Evolutionary conservation across 2,329 filamentous ascomycete genomes (phyloP).

Genomic region (Hymenotorrendiella dingleyae): DNA sequence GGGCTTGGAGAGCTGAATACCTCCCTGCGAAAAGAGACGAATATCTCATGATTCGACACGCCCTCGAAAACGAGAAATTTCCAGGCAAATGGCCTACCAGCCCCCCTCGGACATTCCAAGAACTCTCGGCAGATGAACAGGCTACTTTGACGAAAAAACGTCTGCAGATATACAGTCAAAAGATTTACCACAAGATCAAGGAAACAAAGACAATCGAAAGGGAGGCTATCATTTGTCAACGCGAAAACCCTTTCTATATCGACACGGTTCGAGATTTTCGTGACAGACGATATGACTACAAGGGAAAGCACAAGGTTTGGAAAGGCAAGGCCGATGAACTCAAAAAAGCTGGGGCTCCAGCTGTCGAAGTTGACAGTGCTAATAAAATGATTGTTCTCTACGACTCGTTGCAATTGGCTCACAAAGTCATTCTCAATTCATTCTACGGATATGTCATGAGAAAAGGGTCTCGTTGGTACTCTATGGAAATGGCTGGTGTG

Average conservation of each 20-base stretch:
- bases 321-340: conserved; percentile 90
- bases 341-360: conserved; percentile 72
- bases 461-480: conserved; percentile 98
- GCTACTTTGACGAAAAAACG: conserved; percentile 76
- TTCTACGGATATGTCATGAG: conserved; percentile 99
- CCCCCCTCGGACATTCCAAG: conserved; percentile 69
- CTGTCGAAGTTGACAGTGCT: conserved; percentile 77
- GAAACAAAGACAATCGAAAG: conserved; percentile 87
- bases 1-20: conserved; percentile 98
- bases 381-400: conserved; percentile 99
- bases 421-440: conserved; percentile 98
- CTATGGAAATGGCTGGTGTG: conserved; percentile 98
- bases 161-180: conserved; percentile 88
- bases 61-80: conserved; percentile 87
- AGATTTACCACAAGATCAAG: conserved; percentile 99
- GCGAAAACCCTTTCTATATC: conserved; percentile 98
- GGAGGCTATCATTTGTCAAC: conserved; percentile 96
- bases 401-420: conserved; percentile 91
- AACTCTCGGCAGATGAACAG: conserved; percentile 78
- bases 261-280: conserved; percentile 93
- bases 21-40: conserved; percentile 93
- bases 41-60: conserved; percentile 97
- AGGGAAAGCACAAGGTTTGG: conserved; percentile 96
- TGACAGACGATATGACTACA: conserved; percentile 97
- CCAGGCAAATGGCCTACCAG: conserved; percentile 70